Percentiles rank a stretch among this genome's conserved stretches.
Conservation (phyloP, 2,329 filamentous ascomycete species). For the Chaetomiaceae sp. region DNA sequence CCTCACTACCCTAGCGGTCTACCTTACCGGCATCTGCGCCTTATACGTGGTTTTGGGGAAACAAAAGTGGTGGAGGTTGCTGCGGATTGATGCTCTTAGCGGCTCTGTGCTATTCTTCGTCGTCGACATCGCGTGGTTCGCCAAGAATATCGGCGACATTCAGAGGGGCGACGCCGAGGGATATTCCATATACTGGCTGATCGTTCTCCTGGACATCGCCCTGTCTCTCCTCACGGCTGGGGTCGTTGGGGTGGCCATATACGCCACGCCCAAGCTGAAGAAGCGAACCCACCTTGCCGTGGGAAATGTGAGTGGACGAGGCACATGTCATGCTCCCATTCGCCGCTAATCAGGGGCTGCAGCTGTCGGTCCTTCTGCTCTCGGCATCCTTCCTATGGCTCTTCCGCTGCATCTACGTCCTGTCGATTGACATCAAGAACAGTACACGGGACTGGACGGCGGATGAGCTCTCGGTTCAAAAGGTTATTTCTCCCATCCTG, state of each 20-base stretch:
- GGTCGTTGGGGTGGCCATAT: constrained; percentile 8
- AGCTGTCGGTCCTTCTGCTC: not conserved
- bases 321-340: not conserved
- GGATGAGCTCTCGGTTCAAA: not conserved
- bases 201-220: constrained; percentile 1
- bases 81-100: constrained; percentile 3
- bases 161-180: not conserved
- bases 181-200: not conserved
- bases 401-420: constrained; percentile 6
- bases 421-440: constrained; percentile 5
- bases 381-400: constrained; percentile 13
- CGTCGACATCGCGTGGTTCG: constrained; percentile 4
- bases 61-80: constrained; percentile 13
- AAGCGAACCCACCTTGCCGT: not conserved
- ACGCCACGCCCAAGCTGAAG: constrained; percentile 3
- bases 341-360: not conserved
- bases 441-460: not conserved
- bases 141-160: not conserved
- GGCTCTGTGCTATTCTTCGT: not conserved
- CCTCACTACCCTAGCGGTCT: not conserved
- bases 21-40: constrained; percentile 1
- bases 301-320: not conserved
- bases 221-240: not conserved
- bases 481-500: constrained; percentile 6
- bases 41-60: constrained; percentile 3